phyloP scores from a whole-genome alignment of 345 rosid species.

The Aurinia saxatilis region DNA sequence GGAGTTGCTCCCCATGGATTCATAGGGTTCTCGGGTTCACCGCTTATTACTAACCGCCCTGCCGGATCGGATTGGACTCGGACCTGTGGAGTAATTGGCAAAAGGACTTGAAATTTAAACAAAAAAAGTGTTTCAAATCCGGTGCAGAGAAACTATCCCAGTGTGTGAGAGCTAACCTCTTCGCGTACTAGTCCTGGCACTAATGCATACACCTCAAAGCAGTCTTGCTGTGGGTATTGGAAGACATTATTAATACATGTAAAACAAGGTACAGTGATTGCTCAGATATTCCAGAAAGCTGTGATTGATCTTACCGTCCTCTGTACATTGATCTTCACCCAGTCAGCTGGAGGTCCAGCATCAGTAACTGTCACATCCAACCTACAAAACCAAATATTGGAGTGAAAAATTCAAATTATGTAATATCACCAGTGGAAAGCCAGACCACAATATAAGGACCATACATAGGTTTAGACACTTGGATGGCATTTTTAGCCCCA shows the following conservation, averaged over 20 bases:
- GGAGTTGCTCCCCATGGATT: constrained; percentile 96
- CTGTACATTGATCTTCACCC: constrained; percentile 92
- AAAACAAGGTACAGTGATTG: not conserved
- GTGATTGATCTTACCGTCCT: constrained; percentile 42
- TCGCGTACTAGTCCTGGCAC: constrained; percentile 92
- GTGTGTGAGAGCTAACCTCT: constrained; percentile 46
- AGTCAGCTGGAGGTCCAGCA: constrained; percentile 83
- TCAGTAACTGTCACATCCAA: constrained; percentile 58
- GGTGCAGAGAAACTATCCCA: not conserved
- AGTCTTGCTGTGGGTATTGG: constrained; percentile 51
- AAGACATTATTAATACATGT: not conserved
- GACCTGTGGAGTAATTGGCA: constrained; percentile 41
- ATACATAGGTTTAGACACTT: constrained; percentile 58
- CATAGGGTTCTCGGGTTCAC: constrained; percentile 83
- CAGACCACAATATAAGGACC: constrained; percentile 5
- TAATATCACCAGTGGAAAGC: not conserved
- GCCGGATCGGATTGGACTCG: constrained; percentile 95
- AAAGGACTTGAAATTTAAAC: constrained; percentile 6
- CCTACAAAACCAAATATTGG: constrained; percentile 27
- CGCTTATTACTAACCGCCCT: constrained; percentile 82
- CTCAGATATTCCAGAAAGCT: constrained; percentile 1
- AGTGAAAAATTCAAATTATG: not conserved
- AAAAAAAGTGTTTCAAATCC: not conserved
- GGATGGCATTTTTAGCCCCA: constrained; percentile 37
- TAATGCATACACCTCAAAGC: constrained; percentile 86